Conservation (phyloP, 2,329 filamentous ascomycete genomes). For the Phaeoacremonium minimum region DNA sequence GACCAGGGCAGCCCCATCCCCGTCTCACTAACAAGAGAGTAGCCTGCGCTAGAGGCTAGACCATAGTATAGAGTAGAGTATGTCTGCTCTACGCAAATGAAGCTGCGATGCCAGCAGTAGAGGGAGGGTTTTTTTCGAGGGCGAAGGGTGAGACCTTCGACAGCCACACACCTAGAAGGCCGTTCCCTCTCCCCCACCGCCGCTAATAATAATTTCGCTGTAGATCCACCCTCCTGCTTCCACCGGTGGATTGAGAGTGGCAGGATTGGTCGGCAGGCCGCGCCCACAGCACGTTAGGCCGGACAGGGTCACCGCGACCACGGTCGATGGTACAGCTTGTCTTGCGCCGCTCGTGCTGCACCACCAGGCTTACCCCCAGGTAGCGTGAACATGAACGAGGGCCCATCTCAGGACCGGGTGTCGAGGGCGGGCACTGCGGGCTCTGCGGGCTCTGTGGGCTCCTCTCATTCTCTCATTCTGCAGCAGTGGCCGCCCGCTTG, state of each 20-base stretch:
- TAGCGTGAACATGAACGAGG: background rate
- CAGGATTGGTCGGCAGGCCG: background rate
- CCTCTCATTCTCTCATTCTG: too few species aligned
- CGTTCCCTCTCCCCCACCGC: background rate
- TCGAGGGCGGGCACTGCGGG: background rate
- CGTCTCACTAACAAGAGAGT: too few species aligned
- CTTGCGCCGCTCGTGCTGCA: background rate
- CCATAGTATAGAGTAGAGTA: background rate
- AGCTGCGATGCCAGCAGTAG: too few species aligned
- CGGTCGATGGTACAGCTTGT: background rate
- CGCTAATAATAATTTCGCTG: background rate
- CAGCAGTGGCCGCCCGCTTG: too few species aligned
- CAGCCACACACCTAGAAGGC: background rate
- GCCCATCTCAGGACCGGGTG: too few species aligned
- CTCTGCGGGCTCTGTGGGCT: background rate
- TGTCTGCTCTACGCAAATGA: background rate
- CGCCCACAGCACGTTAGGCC: background rate
- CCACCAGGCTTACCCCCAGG: background rate
- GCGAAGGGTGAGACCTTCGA: too few species aligned
- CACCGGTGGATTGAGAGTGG: background rate
- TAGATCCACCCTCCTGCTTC: background rate
- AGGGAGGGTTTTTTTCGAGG: background rate
- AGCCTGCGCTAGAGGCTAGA: background rate
- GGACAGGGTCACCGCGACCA: background rate
- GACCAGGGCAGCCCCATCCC: too few species aligned